Conservation (phyloP, 2,329 filamentous ascomycete genomes). For the Alternaria sp. region DNA sequence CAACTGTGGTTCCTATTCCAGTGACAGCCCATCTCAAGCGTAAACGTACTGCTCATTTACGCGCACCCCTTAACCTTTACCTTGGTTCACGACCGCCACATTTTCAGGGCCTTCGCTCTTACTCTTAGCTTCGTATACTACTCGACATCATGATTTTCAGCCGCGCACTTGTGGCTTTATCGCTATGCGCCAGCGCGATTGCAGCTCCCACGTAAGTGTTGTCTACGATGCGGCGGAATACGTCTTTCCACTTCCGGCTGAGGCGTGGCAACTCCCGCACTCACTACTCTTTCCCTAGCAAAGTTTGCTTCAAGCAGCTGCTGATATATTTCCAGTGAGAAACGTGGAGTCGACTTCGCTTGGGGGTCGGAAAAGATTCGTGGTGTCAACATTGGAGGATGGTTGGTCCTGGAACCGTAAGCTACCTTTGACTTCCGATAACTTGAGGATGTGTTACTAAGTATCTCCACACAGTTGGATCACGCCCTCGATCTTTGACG, state of each 20-base stretch:
- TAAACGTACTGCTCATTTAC: constrained; percentile 15
- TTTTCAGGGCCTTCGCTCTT: constrained; percentile 13
- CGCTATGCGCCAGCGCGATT: constrained; percentile 33
- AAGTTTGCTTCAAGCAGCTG: background rate
- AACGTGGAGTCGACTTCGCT: constrained; percentile 53
- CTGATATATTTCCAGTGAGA: constrained; percentile 36
- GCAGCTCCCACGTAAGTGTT: constrained; percentile 46
- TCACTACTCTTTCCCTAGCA: background rate
- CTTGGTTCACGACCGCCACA: constrained; percentile 16
- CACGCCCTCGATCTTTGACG: constrained; percentile 65
- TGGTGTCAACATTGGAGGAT: constrained; percentile 62
- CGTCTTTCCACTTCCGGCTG: constrained; percentile 5
- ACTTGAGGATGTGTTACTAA: background rate
- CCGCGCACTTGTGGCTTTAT: constrained; percentile 31
- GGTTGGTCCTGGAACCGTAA: constrained; percentile 59
- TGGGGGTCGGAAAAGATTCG: constrained; percentile 62
- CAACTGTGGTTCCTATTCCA: constrained; percentile 9
- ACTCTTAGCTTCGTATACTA: constrained; percentile 17
- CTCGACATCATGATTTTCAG: constrained; percentile 38
- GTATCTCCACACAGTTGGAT: constrained; percentile 57
- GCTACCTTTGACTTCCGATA: constrained; percentile 4
- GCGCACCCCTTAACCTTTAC: constrained; percentile 17
- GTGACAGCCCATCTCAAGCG: constrained; percentile 8
- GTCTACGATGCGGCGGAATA: constrained; percentile 4
- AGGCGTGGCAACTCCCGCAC: background rate